These are phyloP conservation scores for Candida labiduridarum DNA, from an alignment of 1,139 yeast genomes.

Conservation along the genomic window DNA sequence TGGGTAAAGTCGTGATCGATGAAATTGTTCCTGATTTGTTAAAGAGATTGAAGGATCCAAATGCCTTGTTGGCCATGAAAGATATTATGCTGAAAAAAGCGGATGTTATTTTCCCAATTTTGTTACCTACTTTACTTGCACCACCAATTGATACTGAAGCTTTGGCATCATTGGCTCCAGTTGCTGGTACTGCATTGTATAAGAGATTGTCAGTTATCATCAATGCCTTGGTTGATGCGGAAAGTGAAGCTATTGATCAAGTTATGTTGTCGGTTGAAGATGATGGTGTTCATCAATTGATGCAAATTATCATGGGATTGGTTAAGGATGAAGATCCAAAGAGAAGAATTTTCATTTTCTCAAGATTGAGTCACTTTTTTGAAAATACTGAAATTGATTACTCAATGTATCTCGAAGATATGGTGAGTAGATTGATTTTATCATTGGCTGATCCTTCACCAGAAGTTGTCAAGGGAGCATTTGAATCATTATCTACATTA, in stretches of 20 bases:
- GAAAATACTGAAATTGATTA: constrained; percentile 66
- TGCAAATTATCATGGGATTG: constrained; percentile 77
- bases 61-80: constrained; percentile 85
- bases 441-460: constrained; percentile 72
- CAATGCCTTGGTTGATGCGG: constrained; percentile 68
- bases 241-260: constrained; percentile 63
- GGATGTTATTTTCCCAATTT: constrained; percentile 89
- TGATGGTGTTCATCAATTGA: constrained; percentile 81
- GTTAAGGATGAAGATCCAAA: constrained; percentile 75
- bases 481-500: constrained; percentile 65
- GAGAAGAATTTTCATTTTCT: constrained; percentile 68
- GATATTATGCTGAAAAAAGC: constrained; percentile 92
- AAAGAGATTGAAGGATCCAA: constrained; percentile 66
- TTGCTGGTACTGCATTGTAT: constrained; percentile 84
- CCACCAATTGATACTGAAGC: constrained; percentile 85
- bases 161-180: constrained; percentile 89
- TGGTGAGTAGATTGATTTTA: constrained; percentile 70
- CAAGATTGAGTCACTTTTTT: constrained; percentile 75
- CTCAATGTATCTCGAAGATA: constrained; percentile 72
- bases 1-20: constrained; percentile 87
- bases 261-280: constrained; percentile 74
- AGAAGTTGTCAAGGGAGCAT: constrained; percentile 68
- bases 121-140: constrained; percentile 79
- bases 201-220: constrained; percentile 72
- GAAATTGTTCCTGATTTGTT: constrained; percentile 85